phyloP scores from a whole-genome alignment of 441 rosid species.

The Erysimum cheiri region DNA sequence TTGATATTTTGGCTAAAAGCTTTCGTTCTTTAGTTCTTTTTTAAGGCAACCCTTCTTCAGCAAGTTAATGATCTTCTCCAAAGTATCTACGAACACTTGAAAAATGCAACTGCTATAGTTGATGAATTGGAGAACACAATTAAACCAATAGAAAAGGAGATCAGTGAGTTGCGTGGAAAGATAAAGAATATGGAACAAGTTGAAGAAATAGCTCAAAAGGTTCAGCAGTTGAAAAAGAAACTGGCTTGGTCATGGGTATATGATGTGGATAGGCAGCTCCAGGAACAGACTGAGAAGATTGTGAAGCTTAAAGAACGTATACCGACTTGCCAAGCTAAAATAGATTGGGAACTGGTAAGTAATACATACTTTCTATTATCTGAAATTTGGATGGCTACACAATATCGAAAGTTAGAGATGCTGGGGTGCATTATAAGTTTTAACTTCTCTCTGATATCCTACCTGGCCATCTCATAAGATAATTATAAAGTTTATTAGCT shows the following conservation, averaged over 20 bases:
- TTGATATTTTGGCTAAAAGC: slow-evolving; percentile 44
- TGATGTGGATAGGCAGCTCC: slow-evolving; percentile 70
- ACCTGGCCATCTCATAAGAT: not conserved
- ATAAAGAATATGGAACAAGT: slow-evolving; percentile 86
- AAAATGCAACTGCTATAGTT: slow-evolving; percentile 62
- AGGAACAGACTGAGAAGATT: slow-evolving; percentile 59
- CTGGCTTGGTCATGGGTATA: slow-evolving; percentile 98
- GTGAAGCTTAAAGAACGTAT: slow-evolving; percentile 74
- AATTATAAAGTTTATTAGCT: slow-evolving; percentile 6
- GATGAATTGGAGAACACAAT: slow-evolving; percentile 72
- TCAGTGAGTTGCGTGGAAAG: slow-evolving; percentile 67
- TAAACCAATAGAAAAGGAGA: slow-evolving; percentile 76
- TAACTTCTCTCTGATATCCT: slow-evolving; percentile 15
- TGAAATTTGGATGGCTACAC: slow-evolving; percentile 14
- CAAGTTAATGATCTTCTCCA: slow-evolving; percentile 86
- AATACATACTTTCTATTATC: slow-evolving; percentile 30
- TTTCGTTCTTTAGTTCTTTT: slow-evolving; percentile 71
- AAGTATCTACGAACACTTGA: slow-evolving; percentile 58
- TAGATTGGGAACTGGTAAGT: slow-evolving; percentile 73
- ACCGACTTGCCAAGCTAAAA: slow-evolving; percentile 86
- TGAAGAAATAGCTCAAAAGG: slow-evolving; percentile 74
- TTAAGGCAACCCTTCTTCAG: slow-evolving; percentile 96
- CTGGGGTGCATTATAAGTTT: slow-evolving; percentile 4
- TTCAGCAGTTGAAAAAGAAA: slow-evolving; percentile 74
- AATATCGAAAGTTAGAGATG: not conserved